A percentile compares a stretch with the other conserved stretches of the same genome.
phyloP scores from a whole-genome alignment of 495 filamentous ascomycete species.

The Penicillium antarcticum region DNA sequence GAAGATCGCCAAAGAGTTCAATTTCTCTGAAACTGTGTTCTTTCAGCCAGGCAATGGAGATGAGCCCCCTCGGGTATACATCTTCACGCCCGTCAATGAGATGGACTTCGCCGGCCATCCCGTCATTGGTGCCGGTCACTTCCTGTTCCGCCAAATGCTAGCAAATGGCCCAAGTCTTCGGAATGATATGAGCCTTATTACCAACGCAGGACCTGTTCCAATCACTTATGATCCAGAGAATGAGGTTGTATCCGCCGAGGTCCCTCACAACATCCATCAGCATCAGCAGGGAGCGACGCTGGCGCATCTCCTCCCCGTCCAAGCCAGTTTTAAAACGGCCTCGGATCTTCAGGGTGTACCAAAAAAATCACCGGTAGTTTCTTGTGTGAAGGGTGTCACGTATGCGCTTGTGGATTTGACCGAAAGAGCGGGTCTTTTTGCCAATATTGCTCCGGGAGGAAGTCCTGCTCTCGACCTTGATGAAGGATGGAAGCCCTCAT shows the following conservation, averaged over 20 bases:
- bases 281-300: conserved; percentile 36
- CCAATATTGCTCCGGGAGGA: conserved; percentile 11
- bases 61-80: conserved; percentile 46
- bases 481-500: conserved; percentile 52
- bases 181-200: conserved; percentile 36
- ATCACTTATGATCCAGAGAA: conserved; percentile 32
- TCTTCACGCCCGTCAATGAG: conserved; percentile 59
- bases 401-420: conserved; percentile 56
- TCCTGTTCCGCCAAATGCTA: conserved; percentile 35
- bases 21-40: conserved; percentile 71
- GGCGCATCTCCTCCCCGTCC: conserved; percentile 22
- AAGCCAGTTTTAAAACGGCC: conserved; percentile 10
- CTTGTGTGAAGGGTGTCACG: conserved; percentile 68
- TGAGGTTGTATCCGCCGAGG: conserved; percentile 40
- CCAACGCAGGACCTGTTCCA: conserved; percentile 56
- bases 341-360: conserved; percentile 11
- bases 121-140: conserved; percentile 59
- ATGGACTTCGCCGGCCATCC: conserved; percentile 72
- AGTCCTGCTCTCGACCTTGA: conserved; percentile 41
- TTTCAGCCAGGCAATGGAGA: conserved; percentile 41
- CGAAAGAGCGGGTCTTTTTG: conserved; percentile 23
- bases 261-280: conserved; percentile 61
- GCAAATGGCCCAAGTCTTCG: conserved; percentile 3
- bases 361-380: conserved; percentile 45
- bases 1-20: conserved; percentile 65